Percentiles rank a stretch among this genome's conserved stretches.
Evolutionary conservation across 768 basidiomycete species (phyloP).

Genomic region (Hebeloma cylindrosporum): DNA sequence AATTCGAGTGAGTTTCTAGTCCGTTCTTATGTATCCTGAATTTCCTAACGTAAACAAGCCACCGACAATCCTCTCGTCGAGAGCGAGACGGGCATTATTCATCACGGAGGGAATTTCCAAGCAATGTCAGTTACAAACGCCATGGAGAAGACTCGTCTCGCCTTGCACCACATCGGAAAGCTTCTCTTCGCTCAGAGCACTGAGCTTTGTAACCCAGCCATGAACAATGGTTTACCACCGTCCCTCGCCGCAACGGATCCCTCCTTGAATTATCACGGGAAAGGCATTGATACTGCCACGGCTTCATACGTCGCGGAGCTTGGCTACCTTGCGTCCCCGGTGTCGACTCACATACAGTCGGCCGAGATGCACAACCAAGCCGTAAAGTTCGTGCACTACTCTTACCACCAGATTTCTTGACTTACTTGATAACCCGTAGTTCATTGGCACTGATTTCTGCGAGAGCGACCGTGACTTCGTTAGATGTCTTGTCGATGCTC

Average conservation of each 20-base stretch:
- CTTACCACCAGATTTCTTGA: constrained; percentile 2
- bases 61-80: constrained; percentile 85
- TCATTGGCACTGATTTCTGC: constrained; percentile 72
- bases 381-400: constrained; percentile 57
- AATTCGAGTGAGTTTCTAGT: constrained; percentile 62
- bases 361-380: constrained; percentile 88
- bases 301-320: constrained; percentile 80
- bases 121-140: constrained; percentile 75
- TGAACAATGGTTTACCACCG: constrained; percentile 79
- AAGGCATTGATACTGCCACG: constrained; percentile 80
- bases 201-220: constrained; percentile 75
- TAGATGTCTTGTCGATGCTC: constrained; percentile 70
- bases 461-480: constrained; percentile 66
- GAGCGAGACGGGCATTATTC: constrained; percentile 59
- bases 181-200: constrained; percentile 69
- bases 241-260: constrained; percentile 73
- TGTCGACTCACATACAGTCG: constrained; percentile 77
- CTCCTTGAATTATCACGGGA: constrained; percentile 73
- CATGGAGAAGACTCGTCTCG: constrained; percentile 85
- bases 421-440: constrained; percentile 26
- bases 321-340: constrained; percentile 75
- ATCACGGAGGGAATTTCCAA: constrained; percentile 89
- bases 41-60: constrained; percentile 37
- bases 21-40: constrained; percentile 1
- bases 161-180: constrained; percentile 69